phyloP scores from a whole-genome alignment of 331 rosid species.

The Quercus phellos region DNA sequence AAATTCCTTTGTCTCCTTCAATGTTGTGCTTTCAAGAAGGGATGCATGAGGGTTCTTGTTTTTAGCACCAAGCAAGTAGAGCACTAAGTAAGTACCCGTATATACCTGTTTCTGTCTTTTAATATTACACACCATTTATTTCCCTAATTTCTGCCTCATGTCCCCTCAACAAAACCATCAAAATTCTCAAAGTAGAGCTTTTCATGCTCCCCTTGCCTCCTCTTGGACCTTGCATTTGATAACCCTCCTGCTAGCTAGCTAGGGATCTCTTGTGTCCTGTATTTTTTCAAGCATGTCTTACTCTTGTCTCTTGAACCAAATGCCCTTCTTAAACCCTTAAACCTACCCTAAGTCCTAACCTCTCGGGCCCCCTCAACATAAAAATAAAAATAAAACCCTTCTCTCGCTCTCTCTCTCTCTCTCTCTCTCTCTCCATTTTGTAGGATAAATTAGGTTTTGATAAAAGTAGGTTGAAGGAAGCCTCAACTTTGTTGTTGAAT shows the following conservation, averaged over 20 bases:
- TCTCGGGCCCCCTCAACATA: not conserved
- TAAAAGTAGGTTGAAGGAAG: not conserved
- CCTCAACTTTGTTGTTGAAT: not conserved
- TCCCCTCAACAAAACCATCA: conserved; percentile 57
- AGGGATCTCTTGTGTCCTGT: conserved; percentile 33
- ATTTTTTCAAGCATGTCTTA: conserved; percentile 16
- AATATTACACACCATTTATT: conserved; percentile 14
- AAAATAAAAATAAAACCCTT: not conserved
- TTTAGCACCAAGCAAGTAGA: not conserved
- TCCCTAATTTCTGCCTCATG: conserved; percentile 44
- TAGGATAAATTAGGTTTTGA: not conserved
- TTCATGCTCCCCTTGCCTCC: conserved; percentile 37
- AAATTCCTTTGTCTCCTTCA: conserved; percentile 35
- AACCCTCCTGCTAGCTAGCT: conserved; percentile 13
- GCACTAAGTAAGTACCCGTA: conserved; percentile 15
- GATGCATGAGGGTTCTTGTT: conserved; percentile 33
- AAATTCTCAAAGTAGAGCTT: conserved; percentile 43
- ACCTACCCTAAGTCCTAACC: not conserved
- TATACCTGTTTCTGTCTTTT: conserved; percentile 26
- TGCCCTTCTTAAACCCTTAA: not conserved
- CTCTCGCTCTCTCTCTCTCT: not conserved
- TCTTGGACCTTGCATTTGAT: conserved; percentile 19
- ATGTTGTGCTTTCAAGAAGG: conserved; percentile 20
- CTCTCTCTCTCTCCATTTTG: not conserved
- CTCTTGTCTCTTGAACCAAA: not conserved